Evolutionary conservation across 352 stramenopile species (phyloP), one percentile per base, ranked within the genome.

Genomic region (Phytophthora rubi): DNA sequence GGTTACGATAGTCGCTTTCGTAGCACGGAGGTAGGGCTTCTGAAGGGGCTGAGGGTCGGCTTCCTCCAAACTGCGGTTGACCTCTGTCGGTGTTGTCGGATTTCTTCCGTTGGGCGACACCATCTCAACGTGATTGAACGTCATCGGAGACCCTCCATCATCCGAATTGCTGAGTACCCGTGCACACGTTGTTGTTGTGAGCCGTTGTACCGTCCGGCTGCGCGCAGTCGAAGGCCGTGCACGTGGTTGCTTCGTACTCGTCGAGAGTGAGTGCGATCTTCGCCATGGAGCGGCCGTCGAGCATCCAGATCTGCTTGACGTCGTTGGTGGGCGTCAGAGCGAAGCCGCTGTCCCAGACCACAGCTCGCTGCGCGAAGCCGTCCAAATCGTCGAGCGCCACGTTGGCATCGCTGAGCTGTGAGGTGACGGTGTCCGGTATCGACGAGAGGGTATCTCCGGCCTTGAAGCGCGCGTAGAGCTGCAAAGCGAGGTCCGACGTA

Each of bases 311-410:
- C 63, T 77, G 60, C 35, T 71, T 66, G 13, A 47, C 42, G 16
- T 79, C 49, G 21, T 71, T 65, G n/a, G 45, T 56, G 0, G 45
- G 35, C 0, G 66, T 71, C 28, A 79, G 23, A 0, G 55, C 74
- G 58, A 83, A 91, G 0, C 82, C 83, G 3, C 61, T 73, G 45
- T 91, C 83, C 83, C 81, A 91, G 6, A 91, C 62, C 53, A 91
- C 60, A 3, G 80, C 82, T 8, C 79, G 81, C 48, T 91, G 83
- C 0, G 86, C 59, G 21, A 81, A 59, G 4, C 73, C 73, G 3
- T 70, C 53, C 30, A 84, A 60, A 13, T 71, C 59, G 2, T 61
- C 51, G 58, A 80, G 80, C 5, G 12, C 44, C 10, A 76, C 49
- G 6, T 56, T 58, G 10, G 62, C 44, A n/a, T 52, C 47, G 6